These are phyloP conservation scores for Penicillium cosmopolitanum DNA, from an alignment of 495 filamentous ascomycete species.

Conservation along the genomic window DNA sequence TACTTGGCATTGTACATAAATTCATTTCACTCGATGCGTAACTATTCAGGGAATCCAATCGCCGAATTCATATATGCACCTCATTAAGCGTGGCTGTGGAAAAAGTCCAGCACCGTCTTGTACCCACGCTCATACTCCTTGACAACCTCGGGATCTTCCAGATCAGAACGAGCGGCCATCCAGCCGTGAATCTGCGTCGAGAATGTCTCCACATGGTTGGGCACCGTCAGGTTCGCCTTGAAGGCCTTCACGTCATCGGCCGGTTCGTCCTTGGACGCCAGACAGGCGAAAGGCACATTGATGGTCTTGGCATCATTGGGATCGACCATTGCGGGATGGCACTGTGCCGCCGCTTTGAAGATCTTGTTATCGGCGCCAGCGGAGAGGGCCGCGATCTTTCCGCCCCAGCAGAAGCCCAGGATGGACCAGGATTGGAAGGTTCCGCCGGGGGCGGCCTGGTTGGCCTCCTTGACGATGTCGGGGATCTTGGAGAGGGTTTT, in stretches of 20 bases:
- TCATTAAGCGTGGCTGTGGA: slow-evolving; percentile 58
- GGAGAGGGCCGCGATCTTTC: slow-evolving; percentile 73
- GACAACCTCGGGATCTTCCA: slow-evolving; percentile 67
- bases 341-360: slow-evolving; percentile 71
- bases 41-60: neutral
- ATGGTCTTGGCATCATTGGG: slow-evolving; percentile 68
- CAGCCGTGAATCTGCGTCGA: slow-evolving; percentile 84
- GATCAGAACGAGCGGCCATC: slow-evolving; percentile 80
- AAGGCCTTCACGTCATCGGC: slow-evolving; percentile 71
- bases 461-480: slow-evolving; percentile 59
- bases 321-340: slow-evolving; percentile 89
- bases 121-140: slow-evolving; percentile 83
- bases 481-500: slow-evolving; percentile 67
- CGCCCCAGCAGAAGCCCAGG: slow-evolving; percentile 96
- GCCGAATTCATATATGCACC: neutral
- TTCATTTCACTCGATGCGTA: neutral
- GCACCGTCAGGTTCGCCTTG: slow-evolving; percentile 63
- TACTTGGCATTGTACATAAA: neutral
- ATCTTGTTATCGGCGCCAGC: slow-evolving; percentile 55
- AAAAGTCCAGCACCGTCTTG: slow-evolving; percentile 71
- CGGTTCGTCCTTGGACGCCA: slow-evolving; percentile 71
- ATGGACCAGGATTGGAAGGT: slow-evolving; percentile 77
- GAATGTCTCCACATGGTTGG: slow-evolving; percentile 81
- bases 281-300: slow-evolving; percentile 64
- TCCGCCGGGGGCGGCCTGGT: slow-evolving; percentile 42